Conservation (phyloP, 2,329 filamentous ascomycete genomes). For the Xylaria sp. region DNA sequence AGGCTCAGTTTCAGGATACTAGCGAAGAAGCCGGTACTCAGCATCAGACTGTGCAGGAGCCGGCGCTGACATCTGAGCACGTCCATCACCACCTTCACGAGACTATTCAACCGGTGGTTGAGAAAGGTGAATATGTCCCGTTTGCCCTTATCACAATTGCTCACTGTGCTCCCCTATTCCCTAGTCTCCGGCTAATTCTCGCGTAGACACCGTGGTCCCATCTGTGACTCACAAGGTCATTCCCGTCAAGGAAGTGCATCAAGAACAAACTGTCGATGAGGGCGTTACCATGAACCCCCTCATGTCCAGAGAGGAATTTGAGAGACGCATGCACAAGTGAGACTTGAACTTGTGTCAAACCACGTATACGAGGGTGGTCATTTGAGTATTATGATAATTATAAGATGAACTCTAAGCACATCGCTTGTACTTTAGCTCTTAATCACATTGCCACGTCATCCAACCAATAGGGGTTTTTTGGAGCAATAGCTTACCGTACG, state of each 20-base stretch:
- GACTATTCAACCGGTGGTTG: slow-evolving; percentile 28
- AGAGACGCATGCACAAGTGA: slow-evolving; percentile 12
- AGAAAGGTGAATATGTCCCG: slow-evolving; percentile 24
- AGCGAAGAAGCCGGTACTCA: neutral
- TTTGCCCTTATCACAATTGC: too few species aligned
- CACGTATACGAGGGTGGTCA: too few species aligned
- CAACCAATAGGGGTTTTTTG: too few species aligned
- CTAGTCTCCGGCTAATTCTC: neutral
- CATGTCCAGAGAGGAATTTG: slow-evolving; percentile 25
- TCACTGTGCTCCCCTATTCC: too few species aligned
- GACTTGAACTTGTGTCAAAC: too few species aligned
- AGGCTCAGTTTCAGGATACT: slow-evolving; percentile 13
- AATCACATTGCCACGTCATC: too few species aligned
- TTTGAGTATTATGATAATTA: too few species aligned
- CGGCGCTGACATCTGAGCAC: slow-evolving; percentile 19
- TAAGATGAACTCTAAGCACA: too few species aligned
- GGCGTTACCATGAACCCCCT: slow-evolving; percentile 15
- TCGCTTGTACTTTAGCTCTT: too few species aligned
- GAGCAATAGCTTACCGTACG: too few species aligned
- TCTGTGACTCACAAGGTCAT: slow-evolving; percentile 28
- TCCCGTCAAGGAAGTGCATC: slow-evolving; percentile 23
- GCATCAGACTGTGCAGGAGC: slow-evolving; percentile 7
- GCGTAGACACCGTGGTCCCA: slow-evolving; percentile 21
- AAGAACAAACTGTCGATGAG: slow-evolving; percentile 18
- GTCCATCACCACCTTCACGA: slow-evolving; percentile 28